These are phyloP conservation scores for Camelina neglecta DNA, from an alignment of 345 rosid genomes.

Conservation along the genomic window DNA sequence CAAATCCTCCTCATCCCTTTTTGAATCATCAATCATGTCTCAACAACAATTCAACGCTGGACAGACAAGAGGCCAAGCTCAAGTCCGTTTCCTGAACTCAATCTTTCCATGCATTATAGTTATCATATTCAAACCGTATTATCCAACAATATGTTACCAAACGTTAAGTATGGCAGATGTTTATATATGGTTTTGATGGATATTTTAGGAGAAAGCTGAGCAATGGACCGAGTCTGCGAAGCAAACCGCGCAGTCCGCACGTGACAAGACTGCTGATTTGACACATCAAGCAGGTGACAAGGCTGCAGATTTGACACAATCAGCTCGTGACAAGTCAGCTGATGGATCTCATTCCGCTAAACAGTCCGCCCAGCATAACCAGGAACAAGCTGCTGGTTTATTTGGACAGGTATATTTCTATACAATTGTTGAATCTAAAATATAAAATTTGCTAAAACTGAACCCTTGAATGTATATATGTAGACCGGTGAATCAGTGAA, in stretches of 20 bases:
- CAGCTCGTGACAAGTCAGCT: slow-evolving; percentile 35
- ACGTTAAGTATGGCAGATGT: slow-evolving; percentile 12
- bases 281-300: slow-evolving; percentile 41
- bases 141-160: background rate
- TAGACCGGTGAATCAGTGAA: slow-evolving; percentile 54
- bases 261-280: slow-evolving; percentile 37
- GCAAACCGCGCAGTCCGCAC: slow-evolving; percentile 40
- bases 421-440: background rate
- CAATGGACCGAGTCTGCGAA: slow-evolving; percentile 46
- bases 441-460: background rate
- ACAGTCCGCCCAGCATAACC: slow-evolving; percentile 33
- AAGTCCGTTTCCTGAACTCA: background rate
- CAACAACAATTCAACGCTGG: slow-evolving; percentile 46
- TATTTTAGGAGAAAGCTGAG: slow-evolving; percentile 40
- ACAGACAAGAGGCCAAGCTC: slow-evolving; percentile 40
- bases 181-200: slow-evolving; percentile 12
- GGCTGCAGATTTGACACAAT: slow-evolving; percentile 26
- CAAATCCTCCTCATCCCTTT: background rate
- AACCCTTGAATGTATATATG: background rate
- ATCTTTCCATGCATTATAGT: background rate
- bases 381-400: slow-evolving; percentile 41
- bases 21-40: slow-evolving; percentile 38
- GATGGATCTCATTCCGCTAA: slow-evolving; percentile 31
- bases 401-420: slow-evolving; percentile 35
- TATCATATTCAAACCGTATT: background rate